These are phyloP conservation scores for Bryoglossum gracile DNA, from an alignment of 495 filamentous ascomycete genomes.

Conservation along the genomic window DNA sequence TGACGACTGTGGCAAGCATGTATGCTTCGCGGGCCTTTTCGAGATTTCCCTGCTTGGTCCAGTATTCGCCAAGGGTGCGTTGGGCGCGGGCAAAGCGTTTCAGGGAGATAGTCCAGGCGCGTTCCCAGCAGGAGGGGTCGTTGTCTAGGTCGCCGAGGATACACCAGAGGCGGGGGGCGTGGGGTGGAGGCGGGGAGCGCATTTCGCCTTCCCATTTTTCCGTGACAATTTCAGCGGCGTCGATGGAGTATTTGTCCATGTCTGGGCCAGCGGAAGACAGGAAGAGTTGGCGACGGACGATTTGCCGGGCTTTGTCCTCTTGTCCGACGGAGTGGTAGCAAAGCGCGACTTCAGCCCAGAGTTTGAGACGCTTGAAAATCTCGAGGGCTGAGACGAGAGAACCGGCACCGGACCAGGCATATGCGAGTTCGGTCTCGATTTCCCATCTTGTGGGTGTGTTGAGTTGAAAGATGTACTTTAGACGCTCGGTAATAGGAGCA, in stretches of 20 bases:
- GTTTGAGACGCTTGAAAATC: constrained; percentile 88
- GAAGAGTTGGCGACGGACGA: constrained; percentile 74
- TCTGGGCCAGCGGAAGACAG: constrained; percentile 41
- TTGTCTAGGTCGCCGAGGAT: constrained; percentile 88
- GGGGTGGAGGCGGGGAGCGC: constrained; percentile 62
- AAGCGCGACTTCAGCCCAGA: constrained; percentile 93
- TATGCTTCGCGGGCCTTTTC: constrained; percentile 73
- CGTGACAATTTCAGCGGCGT: constrained; percentile 38
- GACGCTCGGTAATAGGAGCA: constrained; percentile 64
- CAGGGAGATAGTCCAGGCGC: constrained; percentile 82
- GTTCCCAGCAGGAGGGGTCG: constrained; percentile 64
- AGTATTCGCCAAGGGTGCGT: constrained; percentile 73
- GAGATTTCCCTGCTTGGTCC: constrained; percentile 55
- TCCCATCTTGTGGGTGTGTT: constrained; percentile 84
- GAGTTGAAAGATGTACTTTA: constrained; percentile 76
- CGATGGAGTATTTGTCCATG: constrained; percentile 43
- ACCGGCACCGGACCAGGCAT: constrained; percentile 81
- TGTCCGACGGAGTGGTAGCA: constrained; percentile 54
- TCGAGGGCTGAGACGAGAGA: constrained; percentile 85
- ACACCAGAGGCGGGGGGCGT: constrained; percentile 85
- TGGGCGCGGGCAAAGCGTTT: constrained; percentile 79
- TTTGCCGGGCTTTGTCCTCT: constrained; percentile 71
- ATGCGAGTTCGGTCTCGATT: constrained; percentile 86
- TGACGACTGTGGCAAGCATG: constrained; percentile 63
- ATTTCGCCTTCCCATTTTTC: constrained; percentile 47